Evolutionary conservation across 371 early-diverging fungal species (phyloP).

Genomic region (Rhizopus stolonifer): DNA sequence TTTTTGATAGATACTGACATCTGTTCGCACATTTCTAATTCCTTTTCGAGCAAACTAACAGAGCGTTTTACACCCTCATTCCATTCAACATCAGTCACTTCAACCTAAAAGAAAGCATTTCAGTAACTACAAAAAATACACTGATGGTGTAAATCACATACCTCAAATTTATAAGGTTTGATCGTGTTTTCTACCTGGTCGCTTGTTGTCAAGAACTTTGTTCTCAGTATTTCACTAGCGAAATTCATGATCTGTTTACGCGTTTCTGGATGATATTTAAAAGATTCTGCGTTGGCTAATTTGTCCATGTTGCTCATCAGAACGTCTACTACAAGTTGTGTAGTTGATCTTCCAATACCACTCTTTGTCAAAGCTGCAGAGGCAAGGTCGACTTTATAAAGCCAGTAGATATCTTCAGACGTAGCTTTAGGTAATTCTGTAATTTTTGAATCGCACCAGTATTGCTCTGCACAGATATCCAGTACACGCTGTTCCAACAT

Average conservation of each 20-base stretch:
- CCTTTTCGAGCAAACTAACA: constrained; percentile 70
- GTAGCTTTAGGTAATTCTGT: constrained; percentile 61
- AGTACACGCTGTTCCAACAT: constrained; percentile 89
- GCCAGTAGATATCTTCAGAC: constrained; percentile 74
- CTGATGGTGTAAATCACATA: constrained; percentile 8
- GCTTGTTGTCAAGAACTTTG: constrained; percentile 82
- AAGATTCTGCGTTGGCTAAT: constrained; percentile 79
- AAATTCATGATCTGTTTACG: constrained; percentile 79
- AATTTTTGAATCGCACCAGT: constrained; percentile 85
- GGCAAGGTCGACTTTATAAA: constrained; percentile 77
- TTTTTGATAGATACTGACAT: constrained; percentile 73
- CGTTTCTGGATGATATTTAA: constrained; percentile 83
- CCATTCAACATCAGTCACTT: constrained; percentile 93
- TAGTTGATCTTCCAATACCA: constrained; percentile 89
- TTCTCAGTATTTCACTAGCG: constrained; percentile 79
- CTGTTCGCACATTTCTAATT: constrained; percentile 72
- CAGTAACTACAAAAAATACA: background rate
- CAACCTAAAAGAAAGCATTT: constrained; percentile 49
- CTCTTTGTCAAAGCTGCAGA: constrained; percentile 89
- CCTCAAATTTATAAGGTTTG: constrained; percentile 96
- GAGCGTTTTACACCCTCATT: constrained; percentile 81
- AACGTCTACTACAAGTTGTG: constrained; percentile 89
- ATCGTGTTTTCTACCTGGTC: constrained; percentile 98
- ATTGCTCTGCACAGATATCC: constrained; percentile 89
- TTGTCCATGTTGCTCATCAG: constrained; percentile 81